Base-by-base conservation (phyloP, 106 monocot genomes). In the Platanthera zijinensis region DNA sequence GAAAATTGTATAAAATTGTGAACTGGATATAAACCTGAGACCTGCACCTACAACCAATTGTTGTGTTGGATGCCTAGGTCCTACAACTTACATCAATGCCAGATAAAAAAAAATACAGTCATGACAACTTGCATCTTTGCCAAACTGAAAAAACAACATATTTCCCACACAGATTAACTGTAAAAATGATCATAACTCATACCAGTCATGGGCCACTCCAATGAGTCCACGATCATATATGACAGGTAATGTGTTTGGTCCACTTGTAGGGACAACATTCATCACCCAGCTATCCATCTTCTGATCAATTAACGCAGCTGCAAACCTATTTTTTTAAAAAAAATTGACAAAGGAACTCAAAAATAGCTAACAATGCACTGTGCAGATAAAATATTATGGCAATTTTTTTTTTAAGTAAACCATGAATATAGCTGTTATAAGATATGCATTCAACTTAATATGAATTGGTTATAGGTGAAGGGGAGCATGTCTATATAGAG, bases 161-260 rank as follows among this genome's bases (percentile, higher is more conserved):
- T 28, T 12, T 11, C 28, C 12, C 62, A 8, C 22, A 17, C 8
- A 63, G 2, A 22, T 28, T 30, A 66, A 66, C 25, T 32, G 32
- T 10, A 18, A 66, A 66, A 32, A 66, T 10, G 5, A 39, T 39
- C 6, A 77, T 32, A 80, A 57, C 51, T 11, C 77, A 70, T 92
- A 95, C 95, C 95, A 95, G 78, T 95, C 95, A 88, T 95, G 95
- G 53, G 76, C 45, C 19, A 90, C 92, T 76, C 95, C 95, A 72
- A 90, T 74, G 59, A 95, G 90, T 76, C 95, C 95, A 77, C 95
- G 95, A 77, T 95, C 95, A 84, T 88, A 95, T 74, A 95, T 92
- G 68, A 87, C 92, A 56, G 95, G 92, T 73, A 95, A 78, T 74
- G 95, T 95, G 76, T 95, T 92, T 10, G 92, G 90, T 54, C 84